Evolutionary conservation across 2,329 filamentous ascomycete species (phyloP).

Genomic region (Epichloe scottii): DNA sequence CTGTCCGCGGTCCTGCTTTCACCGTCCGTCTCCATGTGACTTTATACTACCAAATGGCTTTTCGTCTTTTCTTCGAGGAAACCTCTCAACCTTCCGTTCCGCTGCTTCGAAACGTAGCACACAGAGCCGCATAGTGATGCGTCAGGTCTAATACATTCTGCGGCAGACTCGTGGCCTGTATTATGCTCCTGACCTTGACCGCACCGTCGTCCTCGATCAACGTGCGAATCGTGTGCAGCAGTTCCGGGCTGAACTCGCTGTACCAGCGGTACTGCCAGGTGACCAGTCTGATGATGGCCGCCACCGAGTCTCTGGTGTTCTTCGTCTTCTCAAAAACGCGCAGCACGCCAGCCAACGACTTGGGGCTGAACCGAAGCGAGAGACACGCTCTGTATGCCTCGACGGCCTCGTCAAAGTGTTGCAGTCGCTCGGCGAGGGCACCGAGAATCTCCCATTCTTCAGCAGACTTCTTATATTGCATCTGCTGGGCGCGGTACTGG

Average conservation of each 20-base stretch:
- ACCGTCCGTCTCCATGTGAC: not conserved
- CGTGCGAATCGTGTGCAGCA: constrained; percentile 77
- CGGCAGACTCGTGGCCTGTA: constrained; percentile 87
- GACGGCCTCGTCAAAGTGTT: constrained; percentile 81
- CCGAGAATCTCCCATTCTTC: constrained; percentile 98
- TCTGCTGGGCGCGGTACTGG: constrained; percentile 82
- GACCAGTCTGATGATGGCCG: constrained; percentile 77
- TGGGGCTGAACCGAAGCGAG: constrained; percentile 80
- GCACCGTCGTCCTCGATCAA: constrained; percentile 96
- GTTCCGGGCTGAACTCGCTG: constrained; percentile 90
- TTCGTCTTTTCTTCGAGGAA: not conserved
- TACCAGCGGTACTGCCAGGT: constrained; percentile 99
- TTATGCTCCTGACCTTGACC: constrained; percentile 92
- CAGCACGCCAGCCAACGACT: constrained; percentile 76
- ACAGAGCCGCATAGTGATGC: constrained; percentile 89
- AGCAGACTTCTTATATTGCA: constrained; percentile 92
- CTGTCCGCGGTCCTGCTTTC: not conserved
- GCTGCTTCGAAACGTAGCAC: constrained; percentile 87
- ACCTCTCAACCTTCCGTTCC: constrained; percentile 63
- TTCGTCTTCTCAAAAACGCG: constrained; percentile 65
- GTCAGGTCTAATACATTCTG: constrained; percentile 90
- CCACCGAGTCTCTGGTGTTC: constrained; percentile 69
- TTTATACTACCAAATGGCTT: not conserved
- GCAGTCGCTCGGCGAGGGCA: constrained; percentile 79
- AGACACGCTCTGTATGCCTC: constrained; percentile 90